phyloP scores from a whole-genome alignment of 129 eudicot species.

The Flaveria linearis region DNA sequence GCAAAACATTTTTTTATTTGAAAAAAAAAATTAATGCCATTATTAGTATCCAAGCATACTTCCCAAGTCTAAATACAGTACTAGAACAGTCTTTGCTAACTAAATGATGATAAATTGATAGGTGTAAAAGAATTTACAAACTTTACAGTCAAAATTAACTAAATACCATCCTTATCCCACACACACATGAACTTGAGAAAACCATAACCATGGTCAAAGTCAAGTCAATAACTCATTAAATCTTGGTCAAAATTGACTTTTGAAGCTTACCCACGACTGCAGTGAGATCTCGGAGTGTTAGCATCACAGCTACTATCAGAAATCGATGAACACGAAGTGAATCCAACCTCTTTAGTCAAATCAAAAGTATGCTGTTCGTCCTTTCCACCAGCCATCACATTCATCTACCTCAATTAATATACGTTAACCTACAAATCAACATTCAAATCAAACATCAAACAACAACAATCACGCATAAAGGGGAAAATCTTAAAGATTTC shows the following conservation, averaged over 20 bases:
- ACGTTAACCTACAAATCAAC: conserved; percentile 3
- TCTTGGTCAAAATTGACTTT: not conserved
- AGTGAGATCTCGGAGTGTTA: conserved; percentile 51
- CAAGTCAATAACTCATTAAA: conserved; percentile 4
- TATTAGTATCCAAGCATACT: not conserved
- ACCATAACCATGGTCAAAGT: conserved; percentile 7
- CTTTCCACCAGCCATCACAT: conserved; percentile 46
- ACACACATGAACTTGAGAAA: not conserved
- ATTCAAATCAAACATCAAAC: not conserved
- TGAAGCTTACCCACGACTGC: conserved; percentile 53
- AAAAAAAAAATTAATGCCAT: not conserved
- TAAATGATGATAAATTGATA: not conserved
- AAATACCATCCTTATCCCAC: not conserved
- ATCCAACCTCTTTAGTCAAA: conserved; percentile 42
- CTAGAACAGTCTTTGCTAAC: conserved; percentile 12
- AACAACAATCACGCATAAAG: not conserved
- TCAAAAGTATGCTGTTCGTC: conserved; percentile 38
- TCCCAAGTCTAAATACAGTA: conserved; percentile 17
- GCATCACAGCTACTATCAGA: conserved; percentile 62
- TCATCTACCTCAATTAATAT: not conserved
- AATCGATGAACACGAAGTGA: conserved; percentile 52
- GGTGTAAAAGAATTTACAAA: not conserved
- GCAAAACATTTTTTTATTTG: not conserved
- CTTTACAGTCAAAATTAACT: not conserved
- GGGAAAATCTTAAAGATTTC: not conserved